Percentiles rank a stretch among this genome's conserved stretches.
phyloP scores from a whole-genome alignment of 805 yeast species.

The Candida oleophila region DNA sequence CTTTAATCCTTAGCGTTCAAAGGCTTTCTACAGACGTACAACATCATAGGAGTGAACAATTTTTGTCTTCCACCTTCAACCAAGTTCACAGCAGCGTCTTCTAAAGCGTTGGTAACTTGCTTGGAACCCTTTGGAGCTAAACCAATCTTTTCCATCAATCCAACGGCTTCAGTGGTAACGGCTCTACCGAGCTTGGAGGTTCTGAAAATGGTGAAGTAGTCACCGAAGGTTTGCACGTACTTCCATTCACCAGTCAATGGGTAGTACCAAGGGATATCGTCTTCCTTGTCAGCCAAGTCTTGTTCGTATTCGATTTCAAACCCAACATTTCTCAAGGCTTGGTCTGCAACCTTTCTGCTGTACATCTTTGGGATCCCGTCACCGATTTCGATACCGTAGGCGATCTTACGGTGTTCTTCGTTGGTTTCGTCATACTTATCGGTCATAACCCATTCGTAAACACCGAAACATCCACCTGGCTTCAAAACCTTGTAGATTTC shows the following conservation, averaged over 20 bases:
- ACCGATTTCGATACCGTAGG: slow-evolving; percentile 96
- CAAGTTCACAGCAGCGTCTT: slow-evolving; percentile 94
- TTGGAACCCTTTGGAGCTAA: slow-evolving; percentile 88
- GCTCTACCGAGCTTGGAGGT: slow-evolving; percentile 85
- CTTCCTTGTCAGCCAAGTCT: slow-evolving; percentile 82
- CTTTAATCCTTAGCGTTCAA: slow-evolving; percentile 13
- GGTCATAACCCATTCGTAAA: slow-evolving; percentile 99
- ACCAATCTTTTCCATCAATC: slow-evolving; percentile 79
- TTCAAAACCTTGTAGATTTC: slow-evolving; percentile 93
- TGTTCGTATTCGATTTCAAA: slow-evolving; percentile 72
- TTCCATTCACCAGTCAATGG: slow-evolving; percentile 95
- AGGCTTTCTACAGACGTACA: slow-evolving; percentile 87
- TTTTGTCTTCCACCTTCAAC: slow-evolving; percentile 90
- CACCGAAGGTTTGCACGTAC: slow-evolving; percentile 76
- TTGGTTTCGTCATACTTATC: slow-evolving; percentile 84
- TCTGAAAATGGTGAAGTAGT: slow-evolving; percentile 81
- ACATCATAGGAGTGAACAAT: slow-evolving; percentile 97
- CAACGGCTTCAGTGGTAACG: slow-evolving; percentile 77
- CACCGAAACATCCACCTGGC: slow-evolving; percentile 98
- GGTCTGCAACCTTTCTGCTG: slow-evolving; percentile 76
- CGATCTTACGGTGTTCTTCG: slow-evolving; percentile 87
- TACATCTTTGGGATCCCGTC: slow-evolving; percentile 99
- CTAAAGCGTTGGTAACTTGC: slow-evolving; percentile 89
- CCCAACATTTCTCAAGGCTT: slow-evolving; percentile 84
- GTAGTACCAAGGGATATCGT: slow-evolving; percentile 94